Evolutionary conservation across 352 stramenopile genomes (phyloP).

Genomic region (Globisporangium paroecandrum): DNA sequence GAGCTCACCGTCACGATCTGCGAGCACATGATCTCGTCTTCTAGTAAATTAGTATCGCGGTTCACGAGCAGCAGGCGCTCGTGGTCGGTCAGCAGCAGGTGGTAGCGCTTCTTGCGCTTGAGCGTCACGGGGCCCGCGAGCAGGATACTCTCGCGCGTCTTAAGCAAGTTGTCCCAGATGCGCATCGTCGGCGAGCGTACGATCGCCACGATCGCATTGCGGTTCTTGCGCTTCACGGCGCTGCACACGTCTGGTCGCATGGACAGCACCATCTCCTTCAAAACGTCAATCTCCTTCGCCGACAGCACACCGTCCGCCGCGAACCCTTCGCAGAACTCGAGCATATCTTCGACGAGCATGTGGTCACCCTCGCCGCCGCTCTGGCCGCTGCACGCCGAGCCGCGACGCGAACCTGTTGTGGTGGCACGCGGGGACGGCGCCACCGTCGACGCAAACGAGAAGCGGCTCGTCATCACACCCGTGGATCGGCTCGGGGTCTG

Average conservation of each 20-base stretch:
- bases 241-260: conserved; percentile 74
- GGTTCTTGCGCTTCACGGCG: conserved; percentile 77
- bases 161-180: conserved; percentile 79
- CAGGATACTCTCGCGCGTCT: conserved; percentile 79
- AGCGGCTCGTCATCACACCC: conserved; percentile 49
- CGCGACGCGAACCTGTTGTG: conserved; percentile 27
- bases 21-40: conserved; percentile 86
- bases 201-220: conserved; percentile 78
- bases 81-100: conserved; percentile 80
- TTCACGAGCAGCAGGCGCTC: conserved; percentile 85
- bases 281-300: conserved; percentile 59
- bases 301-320: conserved; percentile 49
- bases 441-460: conserved; percentile 72
- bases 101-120: conserved; percentile 84
- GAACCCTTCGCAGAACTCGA: conserved; percentile 79
- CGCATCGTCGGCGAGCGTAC: conserved; percentile 80
- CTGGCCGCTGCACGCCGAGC: conserved; percentile 40
- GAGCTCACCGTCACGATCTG: conserved; percentile 87
- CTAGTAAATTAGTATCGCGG: conserved; percentile 86
- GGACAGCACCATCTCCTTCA: conserved; percentile 76
- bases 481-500: conserved; percentile 56
- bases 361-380: conserved; percentile 54
- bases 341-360: conserved; percentile 79
- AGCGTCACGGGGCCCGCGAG: conserved; percentile 73
- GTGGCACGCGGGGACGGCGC: conserved; percentile 51